These are phyloP conservation scores for Globisporangium apiculatum DNA, from an alignment of 352 stramenopile genomes.

Conservation along the genomic window DNA sequence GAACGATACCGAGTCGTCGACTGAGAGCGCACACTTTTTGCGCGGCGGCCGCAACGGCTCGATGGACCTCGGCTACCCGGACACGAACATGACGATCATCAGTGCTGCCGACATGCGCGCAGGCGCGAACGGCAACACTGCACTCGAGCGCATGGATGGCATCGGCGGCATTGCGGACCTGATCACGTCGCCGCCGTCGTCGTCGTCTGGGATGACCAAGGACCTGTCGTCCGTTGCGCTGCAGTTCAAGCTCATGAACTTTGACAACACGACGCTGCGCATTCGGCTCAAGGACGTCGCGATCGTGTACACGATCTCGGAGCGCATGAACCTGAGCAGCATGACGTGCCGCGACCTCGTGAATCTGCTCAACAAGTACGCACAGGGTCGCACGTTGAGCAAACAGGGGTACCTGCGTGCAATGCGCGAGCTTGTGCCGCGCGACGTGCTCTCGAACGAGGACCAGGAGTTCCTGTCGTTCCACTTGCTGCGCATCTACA, in stretches of 20 bases:
- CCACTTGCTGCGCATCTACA: conserved; percentile 77
- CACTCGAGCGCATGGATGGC: conserved; percentile 43
- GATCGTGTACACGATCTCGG: conserved; percentile 83
- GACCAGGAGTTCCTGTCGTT: conserved; percentile 87
- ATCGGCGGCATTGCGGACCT: conserved; percentile 52
- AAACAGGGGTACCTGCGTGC: conserved; percentile 70
- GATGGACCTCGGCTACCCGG: conserved; percentile 32
- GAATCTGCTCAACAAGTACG: conserved; percentile 63
- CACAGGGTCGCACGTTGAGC: conserved; percentile 55
- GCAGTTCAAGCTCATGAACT: conserved; percentile 85
- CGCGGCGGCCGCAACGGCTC: conserved; percentile 26
- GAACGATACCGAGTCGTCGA: conserved; percentile 61
- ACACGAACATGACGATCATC: conserved; percentile 25
- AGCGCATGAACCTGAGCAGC: conserved; percentile 75
- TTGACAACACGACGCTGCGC: conserved; percentile 69
- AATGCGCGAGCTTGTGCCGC: conserved; percentile 71
- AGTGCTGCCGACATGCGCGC: conserved; percentile 33
- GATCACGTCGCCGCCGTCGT: conserved; percentile 45
- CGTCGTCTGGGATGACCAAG: conserved; percentile 29
- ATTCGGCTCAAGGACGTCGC: conserved; percentile 83
- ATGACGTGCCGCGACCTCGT: conserved; percentile 60
- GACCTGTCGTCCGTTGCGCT: conserved; percentile 69
- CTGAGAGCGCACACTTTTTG: conserved; percentile 33
- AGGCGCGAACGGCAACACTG: conserved; percentile 22
- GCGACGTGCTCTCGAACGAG: conserved; percentile 68